Percentiles rank a stretch among this genome's conserved stretches.
Evolutionary conservation across 192 early-diverging fungal species (phyloP).

Genomic region (Piromyces sp.): DNA sequence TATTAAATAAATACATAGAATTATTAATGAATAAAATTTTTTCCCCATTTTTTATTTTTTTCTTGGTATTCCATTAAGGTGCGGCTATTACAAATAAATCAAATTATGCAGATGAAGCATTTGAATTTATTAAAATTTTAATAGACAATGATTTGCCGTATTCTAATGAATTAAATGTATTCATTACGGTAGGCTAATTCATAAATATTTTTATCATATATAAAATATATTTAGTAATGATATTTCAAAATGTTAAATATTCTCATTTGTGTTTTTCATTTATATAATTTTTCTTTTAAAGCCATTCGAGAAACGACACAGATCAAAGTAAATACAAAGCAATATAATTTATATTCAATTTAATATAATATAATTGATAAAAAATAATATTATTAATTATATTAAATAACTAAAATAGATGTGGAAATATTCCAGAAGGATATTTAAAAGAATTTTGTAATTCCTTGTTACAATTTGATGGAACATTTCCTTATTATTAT

Average conservation of each 20-base stretch:
- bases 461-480: background rate
- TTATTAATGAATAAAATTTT: too few relatives aligned
- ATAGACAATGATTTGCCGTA: background rate
- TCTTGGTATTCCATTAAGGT: background rate
- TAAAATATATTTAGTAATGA: background rate
- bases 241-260: too few relatives aligned
- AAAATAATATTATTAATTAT: too few relatives aligned
- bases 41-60: background rate
- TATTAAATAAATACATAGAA: too few relatives aligned
- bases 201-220: too few relatives aligned
- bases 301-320: too few relatives aligned
- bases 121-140: background rate
- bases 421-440: too few relatives aligned
- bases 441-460: background rate
- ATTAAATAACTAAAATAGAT: background rate
- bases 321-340: too few relatives aligned
- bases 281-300: too few relatives aligned
- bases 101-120: background rate
- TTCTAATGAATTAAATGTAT: background rate
- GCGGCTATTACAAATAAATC: background rate
- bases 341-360: too few relatives aligned
- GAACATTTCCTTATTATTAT: background rate
- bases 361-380: too few relatives aligned
- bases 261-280: too few relatives aligned
- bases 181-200: background rate